Percentiles rank a stretch among this genome's conserved stretches.
Evolutionary conservation across 345 rosid genomes (phyloP).

Genomic region (Cardamine chenopodiifolia): DNA sequence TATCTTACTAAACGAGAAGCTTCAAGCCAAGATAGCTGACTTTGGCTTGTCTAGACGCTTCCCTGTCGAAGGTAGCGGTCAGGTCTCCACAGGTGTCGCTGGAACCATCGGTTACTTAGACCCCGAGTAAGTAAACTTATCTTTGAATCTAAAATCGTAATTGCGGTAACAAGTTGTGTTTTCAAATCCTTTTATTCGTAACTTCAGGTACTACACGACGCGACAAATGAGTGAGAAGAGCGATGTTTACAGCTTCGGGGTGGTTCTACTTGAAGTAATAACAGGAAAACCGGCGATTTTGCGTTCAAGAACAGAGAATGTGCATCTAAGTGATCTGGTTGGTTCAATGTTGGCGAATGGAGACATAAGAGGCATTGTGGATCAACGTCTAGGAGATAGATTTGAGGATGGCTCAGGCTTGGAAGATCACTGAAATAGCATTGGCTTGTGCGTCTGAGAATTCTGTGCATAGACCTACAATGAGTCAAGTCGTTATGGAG

Average conservation of each 20-base stretch:
- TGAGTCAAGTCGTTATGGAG: conserved; percentile 43
- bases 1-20: conserved; percentile 51
- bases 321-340: conserved; percentile 43
- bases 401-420: conserved; percentile 41
- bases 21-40: conserved; percentile 57
- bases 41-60: conserved; percentile 53
- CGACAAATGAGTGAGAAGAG: conserved; percentile 46
- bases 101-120: conserved; percentile 56
- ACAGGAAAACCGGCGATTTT: conserved; percentile 44
- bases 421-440: conserved; percentile 52
- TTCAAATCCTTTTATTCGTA: not conserved
- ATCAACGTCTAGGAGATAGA: conserved; percentile 41
- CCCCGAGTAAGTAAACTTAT: conserved; percentile 46
- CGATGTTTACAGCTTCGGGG: conserved; percentile 56
- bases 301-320: not conserved
- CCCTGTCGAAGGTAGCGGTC: conserved; percentile 32
- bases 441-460: conserved; percentile 39
- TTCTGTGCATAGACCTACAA: conserved; percentile 40
- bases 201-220: conserved; percentile 7
- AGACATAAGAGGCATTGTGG: conserved; percentile 45
- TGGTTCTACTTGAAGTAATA: conserved; percentile 50
- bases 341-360: conserved; percentile 41
- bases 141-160: not conserved
- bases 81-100: conserved; percentile 29
- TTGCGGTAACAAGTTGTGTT: not conserved